Evolutionary conservation across 176 grass and related monocot species (phyloP), one percentile per base, ranked within the genome.

Genomic region (Rhipidocladum racemiflorum): DNA sequence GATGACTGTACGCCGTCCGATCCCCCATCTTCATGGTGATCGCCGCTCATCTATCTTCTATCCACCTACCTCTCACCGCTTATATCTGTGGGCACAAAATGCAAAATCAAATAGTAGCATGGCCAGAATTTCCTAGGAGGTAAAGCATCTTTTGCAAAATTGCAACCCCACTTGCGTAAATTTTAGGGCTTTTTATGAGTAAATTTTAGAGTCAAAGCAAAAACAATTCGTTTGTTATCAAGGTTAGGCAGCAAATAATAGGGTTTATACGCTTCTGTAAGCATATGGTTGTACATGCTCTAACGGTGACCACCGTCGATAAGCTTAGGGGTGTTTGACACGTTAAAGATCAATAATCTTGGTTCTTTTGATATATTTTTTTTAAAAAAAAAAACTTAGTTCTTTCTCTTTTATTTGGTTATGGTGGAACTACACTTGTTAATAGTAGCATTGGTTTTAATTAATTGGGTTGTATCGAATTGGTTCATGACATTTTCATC

Each of bases 1-100:
- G 71, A 27, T 1, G 7, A 0, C 12, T 57, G 0, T 20, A 5
- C 11, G 6, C 83, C 83, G 88, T 78, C 45, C 78, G 78, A 86
- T 89, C 65, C 79, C 79, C 71, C 55, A 81, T 85, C 87, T 77
- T 42, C 27, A 34, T 3, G 29, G 17, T 55, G 28, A 38, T 75
- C 77, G 20, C 54, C 71, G 25, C 20, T 50, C 23, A 2, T 4
- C 30, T 11, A 3, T 0, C 28, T 36, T 4, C 30, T 11, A 3
- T 0, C 28, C 46, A 55, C 70, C 42, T 6, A 39, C 45, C 68
- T 44, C 21, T 15, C 13, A 2, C 51, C 2, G 29, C 50, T 0
- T 54, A 2, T 24, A 10, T 11, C 11, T 1, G 54, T 4, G 16
- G 35, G 35, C 35, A 36, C 6, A 36, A 36, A 40, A 40, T 40